Evolutionary conservation across 257 asterid species (phyloP), one percentile per base, ranked within the genome.

Genomic region (Solanum infundibuliforme): DNA sequence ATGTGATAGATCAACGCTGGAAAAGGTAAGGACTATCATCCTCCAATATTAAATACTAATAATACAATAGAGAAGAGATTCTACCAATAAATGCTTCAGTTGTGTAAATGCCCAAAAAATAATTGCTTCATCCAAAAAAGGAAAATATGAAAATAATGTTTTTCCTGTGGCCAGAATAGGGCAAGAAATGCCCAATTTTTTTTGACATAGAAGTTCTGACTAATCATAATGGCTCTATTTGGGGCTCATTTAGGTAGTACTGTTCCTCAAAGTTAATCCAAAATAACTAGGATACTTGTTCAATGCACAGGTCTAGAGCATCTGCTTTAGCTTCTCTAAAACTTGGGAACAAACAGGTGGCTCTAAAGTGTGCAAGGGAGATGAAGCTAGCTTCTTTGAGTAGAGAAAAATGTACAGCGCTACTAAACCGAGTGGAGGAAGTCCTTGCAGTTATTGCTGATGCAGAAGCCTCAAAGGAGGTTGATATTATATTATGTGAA

Each of bases 391-490:
- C 92, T 38, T 91, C 93, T 62, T 94, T 93, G 93, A 94, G 98
- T 77, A 93, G 96, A 88, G 99, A 94, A 68, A 92, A 94, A 88
- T 95, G 97, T 87, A 85, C 92, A 9, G 48, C 90, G 14, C 95
- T 96, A 71, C 89, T 93, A 93, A 94, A 94, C 88, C 94, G 94
- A 77, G 98, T 96, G 89, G 96, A 94, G 91, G 92, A 89, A 83
- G 96, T 95, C 89, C 95, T 95, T 87, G 93, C 92, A 86, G 91
- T 90, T 86, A 92, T 95, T 85, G 86, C 92, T 39, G 98, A 95
- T 91, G 93, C 94, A 5, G 99, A 96, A 89, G 94, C 98, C 88
- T 92, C 98, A 38, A 94, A 91, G 90, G 91, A 94, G 99, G 99
- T 95, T n/a, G 39, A 32, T 71, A 68, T 32, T 62, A 39, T 55